A percentile compares a stretch with the other conserved stretches of the same genome.
phyloP scores from a whole-genome alignment of 371 early-diverging fungal genomes.

The Nematocida major region DNA sequence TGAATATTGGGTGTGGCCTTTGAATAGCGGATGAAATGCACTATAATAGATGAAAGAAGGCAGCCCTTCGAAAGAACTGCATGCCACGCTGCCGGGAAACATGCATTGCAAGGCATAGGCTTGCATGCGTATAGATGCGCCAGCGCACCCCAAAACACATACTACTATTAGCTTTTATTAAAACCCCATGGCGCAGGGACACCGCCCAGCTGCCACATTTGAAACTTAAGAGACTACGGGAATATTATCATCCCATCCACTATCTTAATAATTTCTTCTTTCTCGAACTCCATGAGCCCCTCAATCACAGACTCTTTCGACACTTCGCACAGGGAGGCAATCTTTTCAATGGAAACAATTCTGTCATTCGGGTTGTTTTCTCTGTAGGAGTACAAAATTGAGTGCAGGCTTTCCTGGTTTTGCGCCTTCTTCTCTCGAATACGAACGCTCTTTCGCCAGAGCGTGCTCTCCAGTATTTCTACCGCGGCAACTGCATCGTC shows the following conservation, averaged over 20 bases:
- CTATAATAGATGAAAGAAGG: too few relatives aligned
- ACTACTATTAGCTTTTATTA: too few relatives aligned
- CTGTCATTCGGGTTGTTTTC: slow-evolving; percentile 29
- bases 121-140: too few relatives aligned
- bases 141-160: too few relatives aligned
- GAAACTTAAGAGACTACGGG: too few relatives aligned
- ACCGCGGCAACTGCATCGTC: slow-evolving; percentile 59
- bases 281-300: slow-evolving; percentile 28
- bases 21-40: too few relatives aligned
- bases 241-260: slow-evolving; percentile 43
- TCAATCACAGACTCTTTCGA: neutral
- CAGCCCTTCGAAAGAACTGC: too few relatives aligned
- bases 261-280: slow-evolving; percentile 19
- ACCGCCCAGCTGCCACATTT: too few relatives aligned
- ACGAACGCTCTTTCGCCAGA: slow-evolving; percentile 50
- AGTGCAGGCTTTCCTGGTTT: neutral
- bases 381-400: slow-evolving; percentile 18
- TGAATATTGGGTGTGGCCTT: too few relatives aligned
- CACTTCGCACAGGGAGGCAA: neutral
- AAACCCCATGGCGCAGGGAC: too few relatives aligned
- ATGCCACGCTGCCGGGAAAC: too few relatives aligned
- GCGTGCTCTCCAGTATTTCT: slow-evolving; percentile 51
- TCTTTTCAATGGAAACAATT: slow-evolving; percentile 31
- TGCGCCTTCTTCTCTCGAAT: neutral
- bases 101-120: too few relatives aligned